Percentiles rank a stretch among this genome's conserved stretches.
These are phyloP conservation scores for Diaporthe batatas DNA, from an alignment of 2,329 filamentous ascomycete species.

Conservation along the genomic window DNA sequence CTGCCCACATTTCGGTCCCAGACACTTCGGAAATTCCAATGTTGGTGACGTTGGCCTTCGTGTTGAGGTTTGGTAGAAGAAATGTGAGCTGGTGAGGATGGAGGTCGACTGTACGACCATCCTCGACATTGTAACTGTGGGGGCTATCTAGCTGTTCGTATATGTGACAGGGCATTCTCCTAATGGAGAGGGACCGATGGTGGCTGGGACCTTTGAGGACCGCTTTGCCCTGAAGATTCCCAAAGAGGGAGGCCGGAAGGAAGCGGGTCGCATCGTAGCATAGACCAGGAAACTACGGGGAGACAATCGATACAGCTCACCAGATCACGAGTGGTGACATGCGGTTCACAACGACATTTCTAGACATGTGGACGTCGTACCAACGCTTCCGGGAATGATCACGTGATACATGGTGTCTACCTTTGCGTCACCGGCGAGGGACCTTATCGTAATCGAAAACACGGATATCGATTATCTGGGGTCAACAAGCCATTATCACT, in stretches of 20 bases:
- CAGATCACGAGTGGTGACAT: slow-evolving; percentile 64
- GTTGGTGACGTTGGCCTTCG: too few relatives aligned
- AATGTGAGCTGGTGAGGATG: too few relatives aligned
- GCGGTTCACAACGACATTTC: slow-evolving; percentile 61
- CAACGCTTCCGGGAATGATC: background rate
- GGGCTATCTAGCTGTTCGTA: too few relatives aligned
- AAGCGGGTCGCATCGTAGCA: too few relatives aligned
- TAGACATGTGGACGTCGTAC: background rate
- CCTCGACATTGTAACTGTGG: too few relatives aligned
- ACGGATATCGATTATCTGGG: slow-evolving; percentile 9
- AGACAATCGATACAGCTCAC: slow-evolving; percentile 54
- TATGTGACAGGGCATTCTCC: slow-evolving; percentile 61
- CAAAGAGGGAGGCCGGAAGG: slow-evolving; percentile 64
- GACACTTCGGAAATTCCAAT: too few relatives aligned
- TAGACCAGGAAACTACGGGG: too few relatives aligned
- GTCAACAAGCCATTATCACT: background rate
- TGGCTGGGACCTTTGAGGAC: slow-evolving; percentile 62
- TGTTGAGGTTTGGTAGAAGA: too few relatives aligned
- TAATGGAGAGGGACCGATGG: slow-evolving; percentile 65
- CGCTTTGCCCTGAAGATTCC: slow-evolving; percentile 63
- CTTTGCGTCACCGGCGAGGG: background rate
- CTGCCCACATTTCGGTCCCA: too few relatives aligned
- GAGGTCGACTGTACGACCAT: too few relatives aligned
- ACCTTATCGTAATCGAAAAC: background rate
- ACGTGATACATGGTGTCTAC: slow-evolving; percentile 9